Base-by-base conservation (phyloP, 2,329 filamentous ascomycete species). In the Paecilomyces variotii region DNA sequence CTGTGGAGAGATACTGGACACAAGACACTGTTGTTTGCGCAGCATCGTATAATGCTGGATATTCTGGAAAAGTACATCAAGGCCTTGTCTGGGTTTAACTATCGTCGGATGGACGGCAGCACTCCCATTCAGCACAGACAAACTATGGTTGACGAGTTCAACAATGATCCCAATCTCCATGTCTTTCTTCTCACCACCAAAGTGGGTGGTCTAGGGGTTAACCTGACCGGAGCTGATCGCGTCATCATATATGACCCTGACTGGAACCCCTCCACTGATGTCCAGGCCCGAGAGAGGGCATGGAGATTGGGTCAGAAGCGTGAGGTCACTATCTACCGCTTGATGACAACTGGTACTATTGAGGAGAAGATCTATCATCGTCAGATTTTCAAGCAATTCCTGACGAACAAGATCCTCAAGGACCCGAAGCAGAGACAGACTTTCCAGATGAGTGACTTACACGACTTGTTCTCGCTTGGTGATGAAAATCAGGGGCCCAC, bases 341-440 rank as follows among this genome's bases (percentile, higher is more conserved):
- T 99, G n/a, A 96, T 99, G 89, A 96, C 91, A 3, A 91, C 93
- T 4, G 94, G 94, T 1, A 99, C 95, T 0, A 99, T 99, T 26
- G 94, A 99, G 70, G 94, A 99, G 74, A 99, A 99, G 78, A 99
- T 99, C 30, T 99, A 97, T 63, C 93, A 99, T 73, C 88, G 95
- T 14, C 94, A 99, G 70, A 94, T 99, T 55, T 99, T 96, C 80
- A 99, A 99, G 74, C 93, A 97, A 67, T 97, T 97, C 70, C 81
- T 99, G 61, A 94, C 91, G 2, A 96, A 97, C 76, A 97, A 97
- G 73, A 92, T 99, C 5, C 75, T 99, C 55, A 92, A 89, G 65
- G 93, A 99, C 67, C 91, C 94, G 0, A 96, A 96, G 68, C 92
- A 97, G 72, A 86, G 90, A 25, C 90, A 94, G 63, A 91, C 88